phyloP scores from a whole-genome alignment of 306 rosid genomes.

The Castanea sativa region DNA sequence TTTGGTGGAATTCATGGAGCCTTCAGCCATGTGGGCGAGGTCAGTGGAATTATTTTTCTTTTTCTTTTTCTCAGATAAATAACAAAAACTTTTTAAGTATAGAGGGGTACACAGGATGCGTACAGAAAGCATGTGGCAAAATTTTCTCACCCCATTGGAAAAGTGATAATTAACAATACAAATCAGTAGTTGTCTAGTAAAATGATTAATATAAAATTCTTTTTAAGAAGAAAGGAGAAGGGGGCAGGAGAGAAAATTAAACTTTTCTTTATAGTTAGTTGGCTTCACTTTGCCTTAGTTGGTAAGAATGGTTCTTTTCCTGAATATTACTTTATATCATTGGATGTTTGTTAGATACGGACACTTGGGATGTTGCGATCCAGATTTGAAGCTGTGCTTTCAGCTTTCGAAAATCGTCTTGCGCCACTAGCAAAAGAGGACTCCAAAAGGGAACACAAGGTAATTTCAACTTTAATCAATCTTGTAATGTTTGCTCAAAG shows the following conservation, averaged over 20 bases:
- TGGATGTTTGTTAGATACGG: constrained; percentile 66
- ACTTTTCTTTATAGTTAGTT: too few relatives aligned
- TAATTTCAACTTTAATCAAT: constrained; percentile 5
- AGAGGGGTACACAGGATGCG: too few relatives aligned
- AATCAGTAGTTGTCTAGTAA: too few relatives aligned
- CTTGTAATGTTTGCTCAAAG: too few relatives aligned
- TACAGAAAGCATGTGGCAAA: too few relatives aligned
- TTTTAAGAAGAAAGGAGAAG: too few relatives aligned
- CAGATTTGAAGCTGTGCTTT: constrained; percentile 73
- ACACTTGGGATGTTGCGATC: constrained; percentile 97
- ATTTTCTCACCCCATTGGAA: too few relatives aligned
- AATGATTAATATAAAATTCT: too few relatives aligned
- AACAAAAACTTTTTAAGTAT: too few relatives aligned
- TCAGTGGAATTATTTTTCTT: constrained; percentile 35
- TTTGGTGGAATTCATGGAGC: constrained; percentile 94
- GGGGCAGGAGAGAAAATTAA: too few relatives aligned
- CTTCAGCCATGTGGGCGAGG: constrained; percentile 99
- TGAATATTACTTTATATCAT: constrained; percentile 21
- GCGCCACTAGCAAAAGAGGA: constrained; percentile 41
- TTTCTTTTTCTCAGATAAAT: neutral
- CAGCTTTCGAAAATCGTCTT: constrained; percentile 67
- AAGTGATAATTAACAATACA: too few relatives aligned
- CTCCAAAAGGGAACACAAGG: constrained; percentile 31
- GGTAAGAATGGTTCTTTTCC: constrained; percentile 15
- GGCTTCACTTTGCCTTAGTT: neutral